A percentile compares a stretch with the other conserved stretches of the same genome.
Evolutionary conservation across 768 basidiomycete genomes (phyloP).

Genomic region (Lentinula sp.): DNA sequence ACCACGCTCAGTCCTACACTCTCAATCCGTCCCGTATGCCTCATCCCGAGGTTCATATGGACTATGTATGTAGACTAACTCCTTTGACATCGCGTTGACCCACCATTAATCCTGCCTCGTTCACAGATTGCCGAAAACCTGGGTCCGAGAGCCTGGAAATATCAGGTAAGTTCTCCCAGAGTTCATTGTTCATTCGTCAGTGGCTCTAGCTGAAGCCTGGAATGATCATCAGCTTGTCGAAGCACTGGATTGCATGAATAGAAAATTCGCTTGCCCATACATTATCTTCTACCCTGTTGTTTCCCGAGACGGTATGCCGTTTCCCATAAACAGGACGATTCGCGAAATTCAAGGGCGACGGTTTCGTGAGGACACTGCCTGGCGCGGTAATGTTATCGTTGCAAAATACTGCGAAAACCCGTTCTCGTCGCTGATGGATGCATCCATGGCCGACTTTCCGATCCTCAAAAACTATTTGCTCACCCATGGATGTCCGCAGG

Average conservation of each 20-base stretch:
- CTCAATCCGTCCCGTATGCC: conserved; percentile 56
- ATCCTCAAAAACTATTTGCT: conserved; percentile 74
- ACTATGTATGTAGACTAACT: conserved; percentile 40
- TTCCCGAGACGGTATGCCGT: conserved; percentile 76
- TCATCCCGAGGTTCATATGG: conserved; percentile 83
- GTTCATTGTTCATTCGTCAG: no score
- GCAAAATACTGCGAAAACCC: conserved; percentile 62
- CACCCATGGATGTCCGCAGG: conserved; percentile 54
- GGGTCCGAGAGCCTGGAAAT: conserved; percentile 65
- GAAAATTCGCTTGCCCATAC: conserved; percentile 73
- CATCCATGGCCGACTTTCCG: conserved; percentile 78
- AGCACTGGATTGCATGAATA: conserved; percentile 76
- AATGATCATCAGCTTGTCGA: conserved; percentile 51
- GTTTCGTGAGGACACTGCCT: conserved; percentile 59
- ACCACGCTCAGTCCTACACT: conserved; percentile 35
- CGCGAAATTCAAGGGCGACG: conserved; percentile 64
- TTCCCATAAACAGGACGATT: conserved; percentile 72
- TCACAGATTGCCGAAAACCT: conserved; percentile 62
- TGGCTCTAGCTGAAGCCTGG: conserved; percentile 8
- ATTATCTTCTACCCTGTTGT: conserved; percentile 73
- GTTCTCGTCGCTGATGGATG: conserved; percentile 57
- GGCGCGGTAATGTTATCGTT: conserved; percentile 76
- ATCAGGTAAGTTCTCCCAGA: conserved; percentile 40
- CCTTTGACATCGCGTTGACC: not conserved
- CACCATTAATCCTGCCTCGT: not conserved